Evolutionary conservation across 75 land plant species (phyloP).

Genomic region (Pseudotsuga menziesii): DNA sequence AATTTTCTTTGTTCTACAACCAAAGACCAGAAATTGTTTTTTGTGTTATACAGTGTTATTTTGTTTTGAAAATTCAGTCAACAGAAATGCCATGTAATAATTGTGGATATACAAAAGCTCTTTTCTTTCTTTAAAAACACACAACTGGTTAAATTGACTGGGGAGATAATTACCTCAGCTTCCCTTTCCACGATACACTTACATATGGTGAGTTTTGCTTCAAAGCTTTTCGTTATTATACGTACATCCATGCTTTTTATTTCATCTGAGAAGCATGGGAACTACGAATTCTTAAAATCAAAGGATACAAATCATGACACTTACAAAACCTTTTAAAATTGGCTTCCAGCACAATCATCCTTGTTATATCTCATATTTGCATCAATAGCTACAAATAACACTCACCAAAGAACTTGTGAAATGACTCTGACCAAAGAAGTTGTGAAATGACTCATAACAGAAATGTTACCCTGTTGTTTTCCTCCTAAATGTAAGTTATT

Average conservation of each 20-base stretch:
- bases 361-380: neutral
- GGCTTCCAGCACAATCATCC: neutral
- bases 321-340: neutral
- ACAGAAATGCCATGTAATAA: neutral
- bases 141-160: neutral
- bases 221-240: conserved; percentile 49
- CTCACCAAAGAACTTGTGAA: neutral
- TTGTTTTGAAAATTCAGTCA: neutral
- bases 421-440: neutral
- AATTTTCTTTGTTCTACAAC: neutral
- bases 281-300: neutral
- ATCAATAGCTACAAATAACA: neutral
- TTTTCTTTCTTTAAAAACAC: neutral
- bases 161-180: neutral
- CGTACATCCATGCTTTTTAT: conserved; percentile 30
- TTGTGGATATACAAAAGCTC: neutral
- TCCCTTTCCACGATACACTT: conserved; percentile 11
- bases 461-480: neutral
- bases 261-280: conserved; percentile 23
- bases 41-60: neutral
- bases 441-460: neutral
- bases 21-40: neutral
- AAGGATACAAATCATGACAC: neutral
- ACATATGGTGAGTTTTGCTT: conserved; percentile 55
- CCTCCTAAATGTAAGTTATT: neutral